Conservation (phyloP, 2,329 filamentous ascomycete genomes). For the Pseudocercospora pini-densiflorae region DNA sequence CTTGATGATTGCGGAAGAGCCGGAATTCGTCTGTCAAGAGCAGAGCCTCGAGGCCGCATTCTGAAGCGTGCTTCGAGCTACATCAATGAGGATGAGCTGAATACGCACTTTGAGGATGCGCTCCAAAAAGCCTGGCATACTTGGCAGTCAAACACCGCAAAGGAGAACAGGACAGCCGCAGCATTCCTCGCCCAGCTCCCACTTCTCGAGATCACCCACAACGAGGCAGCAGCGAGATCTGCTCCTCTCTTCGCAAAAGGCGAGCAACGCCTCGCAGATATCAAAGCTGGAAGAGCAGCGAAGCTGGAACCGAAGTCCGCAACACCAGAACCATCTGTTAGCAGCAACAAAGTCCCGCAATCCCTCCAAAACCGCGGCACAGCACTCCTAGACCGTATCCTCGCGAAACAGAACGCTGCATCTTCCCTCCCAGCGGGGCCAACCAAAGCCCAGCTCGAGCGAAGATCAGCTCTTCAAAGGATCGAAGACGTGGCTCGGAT, state of each 20-base stretch:
- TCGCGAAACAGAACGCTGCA: constrained; percentile 52
- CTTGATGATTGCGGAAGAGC: constrained; percentile 39
- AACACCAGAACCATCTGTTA: constrained; percentile 1
- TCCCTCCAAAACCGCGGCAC: constrained; percentile 46
- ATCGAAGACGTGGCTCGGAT: constrained; percentile 51
- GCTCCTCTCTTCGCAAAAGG: constrained; percentile 67
- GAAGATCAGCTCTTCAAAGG: constrained; percentile 53
- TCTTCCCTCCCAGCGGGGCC: constrained; percentile 38
- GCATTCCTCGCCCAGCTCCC: constrained; percentile 64
- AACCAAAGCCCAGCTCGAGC: constrained; percentile 48
- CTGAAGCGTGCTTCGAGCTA: constrained; percentile 31
- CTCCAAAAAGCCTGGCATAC: constrained; percentile 52
- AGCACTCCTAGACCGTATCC: constrained; percentile 55
- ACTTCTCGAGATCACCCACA: constrained; percentile 57
- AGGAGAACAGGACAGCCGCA: constrained; percentile 45
- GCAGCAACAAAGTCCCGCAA: constrained; percentile 42
- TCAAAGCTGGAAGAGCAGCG: constrained; percentile 60
- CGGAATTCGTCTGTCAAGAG: constrained; percentile 32
- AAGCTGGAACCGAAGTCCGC: constrained; percentile 26
- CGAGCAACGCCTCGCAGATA: constrained; percentile 69
- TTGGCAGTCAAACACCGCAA: constrained; percentile 41
- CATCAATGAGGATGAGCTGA: constrained; percentile 46
- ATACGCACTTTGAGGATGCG: constrained; percentile 55
- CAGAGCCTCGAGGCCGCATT: constrained; percentile 24
- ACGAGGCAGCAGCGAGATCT: constrained; percentile 55